These are phyloP conservation scores for Nemania sp. DNA, from an alignment of 2,329 filamentous ascomycete species.

Conservation along the genomic window DNA sequence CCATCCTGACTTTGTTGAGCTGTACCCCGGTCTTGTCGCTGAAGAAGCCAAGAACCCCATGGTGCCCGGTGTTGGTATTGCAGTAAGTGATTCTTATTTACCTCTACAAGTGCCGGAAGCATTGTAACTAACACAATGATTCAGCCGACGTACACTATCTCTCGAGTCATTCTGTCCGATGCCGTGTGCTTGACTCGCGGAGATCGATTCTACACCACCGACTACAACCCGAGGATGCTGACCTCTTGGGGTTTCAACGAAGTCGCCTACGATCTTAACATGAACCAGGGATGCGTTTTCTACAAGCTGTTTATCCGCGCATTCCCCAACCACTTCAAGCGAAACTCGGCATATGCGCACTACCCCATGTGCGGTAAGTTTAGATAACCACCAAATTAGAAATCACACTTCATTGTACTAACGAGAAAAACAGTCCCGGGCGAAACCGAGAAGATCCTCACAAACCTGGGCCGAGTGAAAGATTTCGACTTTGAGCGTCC, in stretches of 20 bases:
- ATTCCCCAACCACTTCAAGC: constrained; percentile 78
- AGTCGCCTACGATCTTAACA: constrained; percentile 69
- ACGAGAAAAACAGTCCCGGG: constrained; percentile 57
- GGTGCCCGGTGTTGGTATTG: constrained; percentile 73
- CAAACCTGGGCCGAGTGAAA: constrained; percentile 65
- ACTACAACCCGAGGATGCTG: constrained; percentile 72
- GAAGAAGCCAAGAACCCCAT: constrained; percentile 77
- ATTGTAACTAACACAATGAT: constrained; percentile 6
- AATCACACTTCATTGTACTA: too few species aligned
- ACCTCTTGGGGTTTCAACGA: constrained; percentile 86
- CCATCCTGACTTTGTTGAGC: constrained; percentile 77
- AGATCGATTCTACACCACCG: constrained; percentile 77
- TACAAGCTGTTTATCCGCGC: constrained; percentile 82
- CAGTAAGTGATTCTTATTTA: constrained; percentile 37
- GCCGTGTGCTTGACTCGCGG: constrained; percentile 78
- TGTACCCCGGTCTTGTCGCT: constrained; percentile 77
- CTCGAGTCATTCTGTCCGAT: constrained; percentile 75
- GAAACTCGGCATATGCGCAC: constrained; percentile 79
- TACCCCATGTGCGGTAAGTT: constrained; percentile 61
- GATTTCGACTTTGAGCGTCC: constrained; percentile 73
- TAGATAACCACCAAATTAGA: too few species aligned
- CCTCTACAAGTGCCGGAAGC: neutral
- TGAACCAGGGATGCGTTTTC: constrained; percentile 82
- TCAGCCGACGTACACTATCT: constrained; percentile 72
- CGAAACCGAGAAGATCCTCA: constrained; percentile 73